Evolutionary conservation across 345 rosid genomes (phyloP).

Genomic region (Dovyalis caffra): DNA sequence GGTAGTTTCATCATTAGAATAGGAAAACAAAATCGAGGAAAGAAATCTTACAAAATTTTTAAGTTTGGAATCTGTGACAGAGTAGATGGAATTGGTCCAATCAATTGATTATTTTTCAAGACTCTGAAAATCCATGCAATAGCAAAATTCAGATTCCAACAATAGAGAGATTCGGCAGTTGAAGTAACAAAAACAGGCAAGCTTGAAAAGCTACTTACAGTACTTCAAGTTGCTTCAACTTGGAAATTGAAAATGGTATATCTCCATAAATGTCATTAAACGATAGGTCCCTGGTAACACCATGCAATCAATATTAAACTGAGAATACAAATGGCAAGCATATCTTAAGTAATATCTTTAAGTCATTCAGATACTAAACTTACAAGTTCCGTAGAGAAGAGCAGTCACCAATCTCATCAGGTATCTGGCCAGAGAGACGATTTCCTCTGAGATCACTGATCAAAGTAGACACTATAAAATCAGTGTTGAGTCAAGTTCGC

Average conservation of each 20-base stretch:
- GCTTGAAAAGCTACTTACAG: conserved; percentile 51
- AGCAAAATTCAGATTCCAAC: not conserved
- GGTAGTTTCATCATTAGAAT: not conserved
- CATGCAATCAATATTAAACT: conserved; percentile 9
- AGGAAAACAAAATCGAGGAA: not conserved
- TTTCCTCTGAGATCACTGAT: conserved; percentile 76
- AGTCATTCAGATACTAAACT: conserved; percentile 24
- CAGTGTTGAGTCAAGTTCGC: not conserved
- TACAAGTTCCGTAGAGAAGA: conserved; percentile 71
- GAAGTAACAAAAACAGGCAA: not conserved
- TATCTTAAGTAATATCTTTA: not conserved
- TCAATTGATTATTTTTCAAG: conserved; percentile 84
- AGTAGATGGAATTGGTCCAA: conserved; percentile 87
- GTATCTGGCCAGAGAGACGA: conserved; percentile 85
- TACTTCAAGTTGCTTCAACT: conserved; percentile 74
- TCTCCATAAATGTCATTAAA: conserved; percentile 84
- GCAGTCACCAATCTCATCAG: conserved; percentile 96
- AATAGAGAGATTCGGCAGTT: not conserved
- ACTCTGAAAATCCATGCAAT: conserved; percentile 35
- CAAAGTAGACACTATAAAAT: conserved; percentile 3
- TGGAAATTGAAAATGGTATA: conserved; percentile 85
- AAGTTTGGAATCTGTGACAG: conserved; percentile 93
- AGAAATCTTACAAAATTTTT: conserved; percentile 64
- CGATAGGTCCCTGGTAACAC: conserved; percentile 69
- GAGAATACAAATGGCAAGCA: not conserved